Evolutionary conservation across 257 asterid genomes (phyloP), one percentile per base, ranked within the genome.

Genomic region (Primulina huaijiensis): DNA sequence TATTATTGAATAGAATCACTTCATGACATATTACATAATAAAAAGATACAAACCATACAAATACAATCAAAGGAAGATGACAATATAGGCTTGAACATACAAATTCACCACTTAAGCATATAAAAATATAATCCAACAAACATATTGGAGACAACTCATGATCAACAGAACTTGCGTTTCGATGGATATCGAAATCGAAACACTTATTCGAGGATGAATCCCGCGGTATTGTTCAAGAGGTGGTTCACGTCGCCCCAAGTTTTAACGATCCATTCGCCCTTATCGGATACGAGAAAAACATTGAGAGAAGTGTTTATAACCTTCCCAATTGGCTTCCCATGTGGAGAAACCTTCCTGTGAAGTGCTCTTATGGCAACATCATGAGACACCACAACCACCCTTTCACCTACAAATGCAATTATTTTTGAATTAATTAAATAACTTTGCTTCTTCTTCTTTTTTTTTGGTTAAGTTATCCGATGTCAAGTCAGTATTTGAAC

Each of bases 321-420:
- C 84, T 78, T 89, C 68, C 88, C 83, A 7, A 68, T 20, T 27
- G 80, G 56, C 59, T 81, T 76, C 53, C 82, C 76, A 23, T 76
- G 81, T 27, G 92, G 84, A 38, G 85, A 80, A 74, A 84, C 99
- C 77, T 80, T 79, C 59, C 80, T 79, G 35, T 77, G 87, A 74
- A 93, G 88, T 68, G 95, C 88, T 72, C 92, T 77, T 27, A 90
- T 90, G 64, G 89, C 82, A 21, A 92, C 99, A 14, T 95, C 97
- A 29, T 93, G 99, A 19, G 90, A 83, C 31, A 93, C 97, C 71
- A 87, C 90, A 6, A 85, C 96, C 30, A 90, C 81, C 75, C 88
- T 89, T 84, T 93, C 88, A 4, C 98, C 98, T 92, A 50, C 57
- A 16, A 50, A 50, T 50, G 57, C 8, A 46, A 4, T 16, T 16